Conservation (phyloP, 169 alveolate species). For the Theileria sp. region DNA sequence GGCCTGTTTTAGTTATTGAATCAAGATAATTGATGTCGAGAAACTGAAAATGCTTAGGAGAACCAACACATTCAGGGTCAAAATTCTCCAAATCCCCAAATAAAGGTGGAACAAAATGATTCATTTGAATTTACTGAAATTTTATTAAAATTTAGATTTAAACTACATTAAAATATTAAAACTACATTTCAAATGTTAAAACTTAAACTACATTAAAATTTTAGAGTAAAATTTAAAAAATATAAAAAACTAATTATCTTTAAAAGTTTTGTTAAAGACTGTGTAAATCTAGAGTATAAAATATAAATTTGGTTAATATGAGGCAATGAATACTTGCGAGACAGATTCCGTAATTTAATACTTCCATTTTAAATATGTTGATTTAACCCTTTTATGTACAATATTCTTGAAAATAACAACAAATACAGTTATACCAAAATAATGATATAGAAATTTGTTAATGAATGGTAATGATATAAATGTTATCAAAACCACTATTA, state of each 20-base stretch:
- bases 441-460: not conserved
- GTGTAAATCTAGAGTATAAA: not conserved
- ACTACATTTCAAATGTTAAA: not conserved
- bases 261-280: not conserved
- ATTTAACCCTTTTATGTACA: not conserved
- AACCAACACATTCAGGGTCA: constrained; percentile 39
- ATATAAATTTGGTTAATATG: not conserved
- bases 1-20: constrained; percentile 60
- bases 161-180: constrained; percentile 3
- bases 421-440: not conserved
- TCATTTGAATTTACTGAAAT: constrained; percentile 42
- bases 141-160: not conserved
- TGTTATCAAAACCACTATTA: not conserved
- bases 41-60: not conserved
- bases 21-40: constrained; percentile 61
- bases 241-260: not conserved
- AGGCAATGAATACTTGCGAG: constrained; percentile 15
- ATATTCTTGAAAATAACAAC: not conserved
- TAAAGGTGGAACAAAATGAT: constrained; percentile 69
- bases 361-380: not conserved
- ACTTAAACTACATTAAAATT: not conserved
- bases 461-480: constrained; percentile 13
- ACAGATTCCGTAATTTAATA: not conserved
- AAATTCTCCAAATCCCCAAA: constrained; percentile 74
- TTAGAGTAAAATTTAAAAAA: not conserved